A percentile compares a stretch with the other conserved stretches of the same genome.
Conservation (phyloP, 1,284 basidiomycete genomes). For the Fistulinella cinereoalba region DNA sequence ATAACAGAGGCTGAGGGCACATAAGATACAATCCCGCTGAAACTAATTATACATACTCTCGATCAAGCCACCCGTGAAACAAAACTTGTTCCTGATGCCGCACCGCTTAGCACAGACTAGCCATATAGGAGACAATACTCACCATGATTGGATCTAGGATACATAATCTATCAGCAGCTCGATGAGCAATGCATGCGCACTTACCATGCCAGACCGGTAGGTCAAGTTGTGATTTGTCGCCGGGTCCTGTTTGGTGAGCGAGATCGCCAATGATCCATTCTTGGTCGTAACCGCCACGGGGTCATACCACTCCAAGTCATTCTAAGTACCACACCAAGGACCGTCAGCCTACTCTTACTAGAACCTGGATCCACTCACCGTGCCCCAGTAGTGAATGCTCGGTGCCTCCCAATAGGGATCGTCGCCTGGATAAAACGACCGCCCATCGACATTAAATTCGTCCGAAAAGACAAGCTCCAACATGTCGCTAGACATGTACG, state of each 20-base stretch:
- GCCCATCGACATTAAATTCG: slow-evolving; percentile 63
- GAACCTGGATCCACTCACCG: slow-evolving; percentile 17
- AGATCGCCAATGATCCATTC: slow-evolving; percentile 63
- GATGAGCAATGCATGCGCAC: background rate
- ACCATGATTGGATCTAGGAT: slow-evolving; percentile 40
- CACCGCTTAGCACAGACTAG: no score
- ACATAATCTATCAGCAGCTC: background rate
- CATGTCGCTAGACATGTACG: slow-evolving; percentile 48
- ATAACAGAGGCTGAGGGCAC: slow-evolving; percentile 46
- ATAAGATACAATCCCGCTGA: slow-evolving; percentile 2
- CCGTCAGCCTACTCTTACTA: slow-evolving; percentile 4
- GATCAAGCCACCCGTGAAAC: slow-evolving; percentile 76
- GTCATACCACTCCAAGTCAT: slow-evolving; percentile 59
- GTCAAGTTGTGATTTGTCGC: slow-evolving; percentile 52
- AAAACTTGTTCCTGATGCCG: slow-evolving; percentile 60
- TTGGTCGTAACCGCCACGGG: slow-evolving; percentile 62
- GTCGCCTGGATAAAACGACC: slow-evolving; percentile 52
- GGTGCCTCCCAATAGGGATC: slow-evolving; percentile 69
- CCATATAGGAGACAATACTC: slow-evolving; percentile 39
- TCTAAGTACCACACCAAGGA: slow-evolving; percentile 16
- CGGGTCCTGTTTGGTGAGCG: slow-evolving; percentile 38
- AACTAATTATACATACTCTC: slow-evolving; percentile 50
- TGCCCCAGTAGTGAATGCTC: slow-evolving; percentile 72
- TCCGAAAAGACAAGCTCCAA: slow-evolving; percentile 65
- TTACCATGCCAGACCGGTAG: slow-evolving; percentile 44